Evolutionary conservation across 108 stramenopile genomes (phyloP), one percentile per base, ranked within the genome.

Genomic region (Skeletonema costatum): DNA sequence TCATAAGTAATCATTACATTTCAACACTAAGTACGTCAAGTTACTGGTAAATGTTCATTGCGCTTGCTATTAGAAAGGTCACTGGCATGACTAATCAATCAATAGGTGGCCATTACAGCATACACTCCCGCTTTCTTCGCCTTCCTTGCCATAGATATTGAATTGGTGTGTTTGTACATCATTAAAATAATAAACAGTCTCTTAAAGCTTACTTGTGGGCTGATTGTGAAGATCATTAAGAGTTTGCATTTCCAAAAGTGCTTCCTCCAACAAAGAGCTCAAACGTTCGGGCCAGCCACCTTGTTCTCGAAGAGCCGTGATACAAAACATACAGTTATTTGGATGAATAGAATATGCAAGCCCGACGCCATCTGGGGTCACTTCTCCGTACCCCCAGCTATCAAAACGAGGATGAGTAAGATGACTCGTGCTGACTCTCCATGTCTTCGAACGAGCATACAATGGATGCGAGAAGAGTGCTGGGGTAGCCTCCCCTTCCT

Each of bases 371-470:
- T 95, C 91, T 8, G 93, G 91, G 11, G 94, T 89, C 25, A 97
- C 97, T 73, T 97, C 94, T 14, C 97, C 97, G 80, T 88, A 97
- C 0, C 97, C 97, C 97, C 97, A 97, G 66, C 85, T 86, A 39
- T 92, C 90, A 68, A 97, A 90, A 21, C 83, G 80, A 50, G 93
- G 93, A 81, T 97, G 93, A 14, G 94, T 95, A 64, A 97, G 79
- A 59, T 96, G 90, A 69, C 92, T 93, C 4, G 97, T 97, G 56
- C 90, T 92, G 30, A 95, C 87, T 62, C 94, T 77, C 97, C 97
- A 97, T 60, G 85, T 89, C 82, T 96, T 97, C 38, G 92, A 77
- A 11, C 89, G 82, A 39, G 77, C 71, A 73, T 89, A 94, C 21
- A 90, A 66, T 21, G 93, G 93, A 80, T 97, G 85, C 36, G 77